These are phyloP conservation scores for Cryptosporidium felis DNA, from an alignment of 169 alveolate species.

Conservation along the genomic window DNA sequence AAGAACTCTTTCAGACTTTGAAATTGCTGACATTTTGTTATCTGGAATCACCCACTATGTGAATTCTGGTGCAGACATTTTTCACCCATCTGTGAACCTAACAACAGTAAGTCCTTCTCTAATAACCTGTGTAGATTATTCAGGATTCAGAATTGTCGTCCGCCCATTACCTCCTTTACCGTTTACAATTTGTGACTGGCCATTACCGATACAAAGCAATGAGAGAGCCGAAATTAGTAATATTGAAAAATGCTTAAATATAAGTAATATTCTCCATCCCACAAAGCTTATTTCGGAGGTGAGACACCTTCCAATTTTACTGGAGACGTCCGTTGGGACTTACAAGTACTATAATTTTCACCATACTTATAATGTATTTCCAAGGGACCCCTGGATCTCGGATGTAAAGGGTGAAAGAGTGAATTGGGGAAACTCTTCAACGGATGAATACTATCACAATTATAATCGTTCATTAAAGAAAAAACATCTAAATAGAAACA, in stretches of 20 bases:
- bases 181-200: conserved; percentile 70
- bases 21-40: conserved; percentile 10
- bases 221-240: conserved; percentile 38
- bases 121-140: conserved; percentile 68
- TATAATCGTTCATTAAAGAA: background rate
- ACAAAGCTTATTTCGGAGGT: conserved; percentile 39
- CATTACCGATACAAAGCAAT: conserved; percentile 63
- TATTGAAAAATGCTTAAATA: conserved; percentile 56
- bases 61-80: background rate
- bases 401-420: conserved; percentile 41
- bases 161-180: conserved; percentile 53
- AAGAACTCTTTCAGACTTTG: background rate
- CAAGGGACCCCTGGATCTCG: conserved; percentile 65
- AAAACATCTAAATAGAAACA: conserved; percentile 12
- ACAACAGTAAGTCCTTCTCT: conserved; percentile 57
- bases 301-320: conserved; percentile 42
- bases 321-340: conserved; percentile 24
- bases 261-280: conserved; percentile 53
- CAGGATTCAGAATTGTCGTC: conserved; percentile 57
- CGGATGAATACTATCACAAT: conserved; percentile 32
- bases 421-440: conserved; percentile 64
- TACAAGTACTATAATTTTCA: conserved; percentile 43
- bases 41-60: conserved; percentile 10
- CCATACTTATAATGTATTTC: conserved; percentile 55
- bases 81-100: conserved; percentile 41